phyloP scores from a whole-genome alignment of 192 early-diverging fungal genomes.

The Podila clonocystis region DNA sequence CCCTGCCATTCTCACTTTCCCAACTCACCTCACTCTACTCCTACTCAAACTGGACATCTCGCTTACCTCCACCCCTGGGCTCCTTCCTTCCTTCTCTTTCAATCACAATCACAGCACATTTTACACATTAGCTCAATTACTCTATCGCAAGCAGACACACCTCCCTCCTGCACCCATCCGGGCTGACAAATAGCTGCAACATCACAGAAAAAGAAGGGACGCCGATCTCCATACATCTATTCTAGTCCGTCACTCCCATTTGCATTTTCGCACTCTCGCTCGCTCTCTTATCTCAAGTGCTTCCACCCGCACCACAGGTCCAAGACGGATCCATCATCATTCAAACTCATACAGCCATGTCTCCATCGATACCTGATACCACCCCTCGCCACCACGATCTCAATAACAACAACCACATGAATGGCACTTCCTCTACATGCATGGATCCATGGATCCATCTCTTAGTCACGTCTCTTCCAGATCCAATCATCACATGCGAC shows the following conservation, averaged over 20 bases:
- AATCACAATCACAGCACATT: neutral
- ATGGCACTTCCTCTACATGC: neutral
- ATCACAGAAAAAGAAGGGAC: neutral
- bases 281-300: neutral
- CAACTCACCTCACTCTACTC: too few species aligned
- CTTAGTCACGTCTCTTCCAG: constrained; percentile 11
- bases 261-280: neutral
- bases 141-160: neutral
- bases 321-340: neutral
- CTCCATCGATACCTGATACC: constrained; percentile 4
- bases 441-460: constrained; percentile 3
- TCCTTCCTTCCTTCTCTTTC: neutral
- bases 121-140: neutral
- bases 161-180: neutral
- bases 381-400: neutral
- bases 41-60: neutral
- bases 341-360: neutral
- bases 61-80: neutral
- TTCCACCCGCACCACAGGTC: neutral
- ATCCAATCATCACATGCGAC: constrained; percentile 45
- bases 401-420: neutral
- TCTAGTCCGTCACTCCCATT: neutral
- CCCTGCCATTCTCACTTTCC: too few species aligned
- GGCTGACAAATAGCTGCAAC: neutral
- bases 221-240: neutral